Base-by-base conservation (phyloP, 345 rosid species). In the Camelina hispida region DNA sequence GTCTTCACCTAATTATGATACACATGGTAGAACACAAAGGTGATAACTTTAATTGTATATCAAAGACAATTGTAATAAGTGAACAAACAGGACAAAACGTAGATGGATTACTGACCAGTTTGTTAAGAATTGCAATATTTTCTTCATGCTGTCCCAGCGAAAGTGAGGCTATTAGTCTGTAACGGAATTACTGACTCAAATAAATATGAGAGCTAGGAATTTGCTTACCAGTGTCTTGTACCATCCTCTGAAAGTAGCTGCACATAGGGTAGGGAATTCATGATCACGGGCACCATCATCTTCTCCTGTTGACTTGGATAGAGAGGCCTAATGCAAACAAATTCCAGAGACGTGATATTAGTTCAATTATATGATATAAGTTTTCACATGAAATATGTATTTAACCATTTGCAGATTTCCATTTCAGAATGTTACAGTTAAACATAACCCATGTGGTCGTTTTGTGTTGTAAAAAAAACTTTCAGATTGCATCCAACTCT, bases 191-290 rank as follows among this genome's bases (percentile, higher is more conserved):
- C 12, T 13, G 8, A 34, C n/a, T 42, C 18, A 13, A 30, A 46
- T 37, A 37, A 42, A 30, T 22, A 56, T 20, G 62, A 52, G 22
- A 48, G 6, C 20, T 37, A 62, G 15, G 40, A 54, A 52, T 62
- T 68, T 70, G n/a, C 15, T 63, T 85, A 92, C 97, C 88, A 92
- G 58, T 43, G 85, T 89, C 38, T 80, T 83, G 83, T 86, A 92
- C 96, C 96, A 92, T 13, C 81, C 81, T 80, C 84, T 80, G 71
- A 85, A 87, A 52, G 96, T 92, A n/a, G 87, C 87, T 77, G 89
- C 61, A 63, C 89, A 80, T 37, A 90, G 73, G 62, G 88, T 82
- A 47, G 84, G 83, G 66, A 81, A 90, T 53, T 84, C 87, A 77
- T 84, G 84, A 83, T 79, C 72, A 66, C 48, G 54, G 37, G 20